Evolutionary conservation across 2,329 filamentous ascomycete genomes (phyloP), one percentile per base, ranked within the genome.

Genomic region (Periglandula ipomoeae): DNA sequence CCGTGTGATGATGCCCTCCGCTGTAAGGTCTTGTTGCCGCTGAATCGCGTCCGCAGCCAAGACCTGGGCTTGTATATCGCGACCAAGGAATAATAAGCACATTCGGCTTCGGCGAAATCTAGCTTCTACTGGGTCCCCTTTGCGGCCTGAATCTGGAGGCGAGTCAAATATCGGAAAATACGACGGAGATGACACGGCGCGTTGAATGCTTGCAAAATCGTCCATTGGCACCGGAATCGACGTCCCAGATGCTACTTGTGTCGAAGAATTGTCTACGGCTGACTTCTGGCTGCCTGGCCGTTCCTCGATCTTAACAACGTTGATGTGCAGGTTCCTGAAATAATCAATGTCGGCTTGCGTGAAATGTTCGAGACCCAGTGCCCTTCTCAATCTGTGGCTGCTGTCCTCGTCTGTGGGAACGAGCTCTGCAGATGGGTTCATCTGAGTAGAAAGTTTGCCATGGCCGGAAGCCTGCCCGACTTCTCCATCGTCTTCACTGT

Each of bases 1-100:
- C 26, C 43, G 38, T 6, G 26, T 30, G 4, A 44, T 32, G 26
- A 52, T 45, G n/a, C 43, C 22, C 11, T 50, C 19, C 11, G 30
- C 46, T 11, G 30, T 2, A 27, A 53, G 41, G n/a, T 46, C 24
- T 19, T 44, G 47, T 30, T 6, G 30, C 41, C 3, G 7, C 20
- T n/a, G 50, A 7, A 22, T n/a, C 8, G 22, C 37, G 8, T 51
- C 40, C 9, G 37, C 30, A 3, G 15, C 26, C 22, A 15, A 7
- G 1, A 30, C 23, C 5, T 38, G 15, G 24, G 35, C 26, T 41
- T 37, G 37, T 22, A 22, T 34, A 2, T 20, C 8, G 3, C 20
- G 24, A 22, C 48, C 30, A 13, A 49, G 5, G 19, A 30, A 6
- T 3, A n/a, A 22, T 26, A 49, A 37, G 22, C 22, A 22, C 5